These are phyloP conservation scores for Dalechampia spathulata DNA, from an alignment of 441 rosid species.

Conservation along the genomic window DNA sequence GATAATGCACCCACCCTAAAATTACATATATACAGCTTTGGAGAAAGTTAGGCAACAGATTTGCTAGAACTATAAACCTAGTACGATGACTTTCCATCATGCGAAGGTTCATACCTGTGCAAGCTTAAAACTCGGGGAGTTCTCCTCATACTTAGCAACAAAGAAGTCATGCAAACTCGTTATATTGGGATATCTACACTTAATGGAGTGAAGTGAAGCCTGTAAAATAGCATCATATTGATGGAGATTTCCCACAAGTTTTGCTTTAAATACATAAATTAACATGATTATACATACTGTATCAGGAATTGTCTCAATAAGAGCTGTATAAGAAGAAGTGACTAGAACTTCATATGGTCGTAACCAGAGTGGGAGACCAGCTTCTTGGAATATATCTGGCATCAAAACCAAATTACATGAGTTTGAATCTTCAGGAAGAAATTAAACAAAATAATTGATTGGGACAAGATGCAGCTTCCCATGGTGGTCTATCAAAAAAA, in stretches of 20 bases:
- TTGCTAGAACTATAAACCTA: background rate
- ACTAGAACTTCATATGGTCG: conserved; percentile 93
- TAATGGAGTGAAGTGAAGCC: conserved; percentile 99
- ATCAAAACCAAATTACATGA: conserved; percentile 15
- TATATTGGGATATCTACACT: conserved; percentile 87
- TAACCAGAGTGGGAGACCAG: conserved; percentile 98
- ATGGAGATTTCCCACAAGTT: conserved; percentile 8
- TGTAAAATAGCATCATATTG: conserved; percentile 21
- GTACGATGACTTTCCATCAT: conserved; percentile 7
- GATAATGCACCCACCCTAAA: background rate
- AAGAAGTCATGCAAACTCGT: conserved; percentile 89
- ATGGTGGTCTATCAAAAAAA: background rate
- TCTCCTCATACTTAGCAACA: conserved; percentile 73
- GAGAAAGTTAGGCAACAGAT: background rate
- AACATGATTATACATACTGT: conserved; percentile 42
- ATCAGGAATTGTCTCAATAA: conserved; percentile 96
- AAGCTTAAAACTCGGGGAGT: conserved; percentile 87
- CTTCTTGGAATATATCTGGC: conserved; percentile 96
- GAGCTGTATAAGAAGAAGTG: conserved; percentile 98
- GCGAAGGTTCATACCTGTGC: no score
- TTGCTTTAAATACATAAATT: conserved; percentile 7
- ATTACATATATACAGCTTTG: no score
- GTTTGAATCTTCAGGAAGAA: conserved; percentile 7
- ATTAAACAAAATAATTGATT: background rate
- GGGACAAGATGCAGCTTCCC: background rate